Evolutionary conservation across 2,329 filamentous ascomycete genomes (phyloP).

Genomic region (Lachnellula hyalina): DNA sequence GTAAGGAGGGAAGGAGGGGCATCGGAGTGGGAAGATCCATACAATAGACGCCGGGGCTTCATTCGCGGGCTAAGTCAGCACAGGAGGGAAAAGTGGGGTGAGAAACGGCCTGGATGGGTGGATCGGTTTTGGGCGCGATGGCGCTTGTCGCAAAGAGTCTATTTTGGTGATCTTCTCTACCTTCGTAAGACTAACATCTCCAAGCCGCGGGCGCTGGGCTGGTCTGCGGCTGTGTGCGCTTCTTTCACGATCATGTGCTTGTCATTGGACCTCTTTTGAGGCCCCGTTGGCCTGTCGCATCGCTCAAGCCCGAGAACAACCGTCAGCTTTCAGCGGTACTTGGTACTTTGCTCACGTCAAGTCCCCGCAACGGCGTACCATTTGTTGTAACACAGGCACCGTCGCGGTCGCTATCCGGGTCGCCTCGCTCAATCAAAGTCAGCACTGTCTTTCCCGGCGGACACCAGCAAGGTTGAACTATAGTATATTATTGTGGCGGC

Average conservation of each 20-base stretch:
- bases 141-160: constrained; percentile 24
- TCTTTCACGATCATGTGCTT: constrained; percentile 16
- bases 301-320: constrained; percentile 13
- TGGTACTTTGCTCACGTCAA: constrained; percentile 6
- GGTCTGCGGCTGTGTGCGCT: constrained; percentile 1
- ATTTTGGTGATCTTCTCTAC: constrained; percentile 13
- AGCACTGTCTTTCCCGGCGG: neutral
- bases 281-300: neutral
- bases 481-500: neutral
- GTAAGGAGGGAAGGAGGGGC: neutral
- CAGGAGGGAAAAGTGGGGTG: constrained; percentile 4
- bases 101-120: constrained; percentile 15
- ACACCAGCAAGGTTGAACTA: neutral
- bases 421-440: constrained; percentile 13
- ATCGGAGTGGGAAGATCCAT: neutral
- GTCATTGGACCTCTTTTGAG: constrained; percentile 18
- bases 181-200: neutral
- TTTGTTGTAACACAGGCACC: constrained; percentile 5
- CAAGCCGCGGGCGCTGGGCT: neutral
- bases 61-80: constrained; percentile 25
- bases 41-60: constrained; percentile 21
- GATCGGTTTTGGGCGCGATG: constrained; percentile 15
- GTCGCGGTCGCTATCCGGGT: constrained; percentile 10
- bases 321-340: constrained; percentile 26
- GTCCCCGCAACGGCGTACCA: constrained; percentile 3